Evolutionary conservation across 306 rosid species (phyloP).

Genomic region (Pueraria montana): DNA sequence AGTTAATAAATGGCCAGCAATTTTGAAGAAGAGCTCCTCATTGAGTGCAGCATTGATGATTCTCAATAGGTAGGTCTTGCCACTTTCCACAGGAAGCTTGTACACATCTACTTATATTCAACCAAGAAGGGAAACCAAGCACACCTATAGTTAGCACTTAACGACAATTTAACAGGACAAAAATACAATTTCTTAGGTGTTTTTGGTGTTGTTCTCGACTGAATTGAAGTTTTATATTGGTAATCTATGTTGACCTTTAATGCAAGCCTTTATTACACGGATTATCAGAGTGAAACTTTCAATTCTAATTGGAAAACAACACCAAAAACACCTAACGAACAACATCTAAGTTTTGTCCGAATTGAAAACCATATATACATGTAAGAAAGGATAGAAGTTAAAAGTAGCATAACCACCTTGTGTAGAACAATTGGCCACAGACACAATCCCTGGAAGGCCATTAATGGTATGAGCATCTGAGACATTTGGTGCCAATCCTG

Average conservation of each 20-base stretch:
- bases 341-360: no score
- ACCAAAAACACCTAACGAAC: no score
- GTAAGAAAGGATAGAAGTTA: background rate
- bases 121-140: background rate
- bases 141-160: background rate
- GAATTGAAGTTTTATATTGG: no score
- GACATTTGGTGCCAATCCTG: conserved; percentile 84
- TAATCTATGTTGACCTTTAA: no score
- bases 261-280: no score
- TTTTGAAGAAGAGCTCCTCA: conserved; percentile 87
- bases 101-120: conserved; percentile 60
- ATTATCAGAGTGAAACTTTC: no score
- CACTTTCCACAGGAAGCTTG: conserved; percentile 64
- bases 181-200: no score
- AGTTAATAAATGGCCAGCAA: conserved; percentile 74
- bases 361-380: background rate
- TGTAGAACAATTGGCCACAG: conserved; percentile 62
- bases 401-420: conserved; percentile 48
- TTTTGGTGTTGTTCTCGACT: no score
- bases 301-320: no score
- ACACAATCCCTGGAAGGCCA: conserved; percentile 73
- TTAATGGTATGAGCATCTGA: conserved; percentile 90
- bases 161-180: background rate
- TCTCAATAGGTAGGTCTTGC: conserved; percentile 74
- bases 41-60: conserved; percentile 95